A percentile compares a stretch with the other conserved stretches of the same genome.
Conservation (phyloP, 192 early-diverging fungal genomes). For the Bifiguratus adelaidae region DNA sequence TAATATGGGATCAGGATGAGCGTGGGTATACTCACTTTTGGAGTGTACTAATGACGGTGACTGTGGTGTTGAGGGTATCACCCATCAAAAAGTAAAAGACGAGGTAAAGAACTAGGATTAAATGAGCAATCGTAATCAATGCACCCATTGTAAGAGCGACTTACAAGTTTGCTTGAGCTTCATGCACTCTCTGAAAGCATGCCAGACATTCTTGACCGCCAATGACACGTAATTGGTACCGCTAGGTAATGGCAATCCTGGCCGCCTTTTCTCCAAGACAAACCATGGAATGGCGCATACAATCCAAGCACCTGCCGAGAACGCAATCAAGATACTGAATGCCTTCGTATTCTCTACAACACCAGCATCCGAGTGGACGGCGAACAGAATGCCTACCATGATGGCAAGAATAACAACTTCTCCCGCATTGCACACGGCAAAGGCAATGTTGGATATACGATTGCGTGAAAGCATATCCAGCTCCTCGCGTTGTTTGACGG, state of each 20-base stretch:
- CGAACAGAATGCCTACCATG: slow-evolving; percentile 1
- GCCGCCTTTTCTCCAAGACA: neutral
- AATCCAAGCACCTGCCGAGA: slow-evolving; percentile 2
- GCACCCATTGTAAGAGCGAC: neutral
- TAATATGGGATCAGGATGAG: no score
- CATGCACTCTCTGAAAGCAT: slow-evolving; percentile 1
- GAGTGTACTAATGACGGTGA: neutral
- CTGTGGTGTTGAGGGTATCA: slow-evolving; percentile 1
- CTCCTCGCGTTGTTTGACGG: neutral
- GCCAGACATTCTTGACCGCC: neutral
- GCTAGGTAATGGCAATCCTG: neutral
- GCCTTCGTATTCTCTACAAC: slow-evolving; percentile 1
- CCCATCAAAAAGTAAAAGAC: slow-evolving; percentile 5
- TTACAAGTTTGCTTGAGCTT: slow-evolving; percentile 6
- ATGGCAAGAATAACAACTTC: slow-evolving; percentile 3
- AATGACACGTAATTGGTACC: neutral
- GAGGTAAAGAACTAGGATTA: neutral
- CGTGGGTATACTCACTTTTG: slow-evolving; percentile 1
- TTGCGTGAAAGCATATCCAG: slow-evolving; percentile 1
- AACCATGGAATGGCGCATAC: slow-evolving; percentile 2
- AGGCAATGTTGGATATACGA: slow-evolving; percentile 4
- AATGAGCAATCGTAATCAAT: neutral
- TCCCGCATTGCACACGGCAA: slow-evolving; percentile 4
- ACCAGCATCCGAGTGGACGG: slow-evolving; percentile 2
- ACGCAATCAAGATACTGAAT: slow-evolving; percentile 4